phyloP scores from a whole-genome alignment of 768 basidiomycete genomes.

The Tricholoma furcatifolium region DNA sequence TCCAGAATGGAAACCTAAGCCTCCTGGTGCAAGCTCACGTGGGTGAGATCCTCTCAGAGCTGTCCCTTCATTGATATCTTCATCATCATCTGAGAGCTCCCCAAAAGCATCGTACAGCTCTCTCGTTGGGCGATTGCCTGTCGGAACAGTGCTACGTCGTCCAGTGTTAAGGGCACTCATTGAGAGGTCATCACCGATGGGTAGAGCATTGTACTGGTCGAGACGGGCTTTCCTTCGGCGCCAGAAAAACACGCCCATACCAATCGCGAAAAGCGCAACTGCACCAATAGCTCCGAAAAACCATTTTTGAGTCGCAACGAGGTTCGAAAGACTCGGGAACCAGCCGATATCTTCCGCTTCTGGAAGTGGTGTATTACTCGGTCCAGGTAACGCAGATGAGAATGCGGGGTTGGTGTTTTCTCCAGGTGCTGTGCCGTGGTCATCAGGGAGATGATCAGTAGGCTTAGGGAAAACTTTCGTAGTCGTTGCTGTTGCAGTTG shows the following conservation, averaged over 20 bases:
- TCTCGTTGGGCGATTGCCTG: constrained; percentile 58
- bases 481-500: constrained; percentile 32
- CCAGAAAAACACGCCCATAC: constrained; percentile 77
- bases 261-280: constrained; percentile 72
- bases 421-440: constrained; percentile 77
- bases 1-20: constrained; percentile 68
- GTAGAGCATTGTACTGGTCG: constrained; percentile 57
- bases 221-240: constrained; percentile 50
- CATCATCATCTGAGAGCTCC: constrained; percentile 81
- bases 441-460: constrained; percentile 82
- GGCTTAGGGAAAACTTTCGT: constrained; percentile 79
- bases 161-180: constrained; percentile 67
- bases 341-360: constrained; percentile 75
- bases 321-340: constrained; percentile 75
- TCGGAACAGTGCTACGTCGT: constrained; percentile 21
- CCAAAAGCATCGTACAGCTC: constrained; percentile 98
- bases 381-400: constrained; percentile 30
- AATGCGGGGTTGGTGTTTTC: constrained; percentile 81
- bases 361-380: constrained; percentile 37
- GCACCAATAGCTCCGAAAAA: constrained; percentile 84
- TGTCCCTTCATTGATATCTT: constrained; percentile 73
- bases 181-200: constrained; percentile 65
- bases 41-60: constrained; percentile 48
- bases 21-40: constrained; percentile 31
- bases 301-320: constrained; percentile 82